phyloP scores from a whole-genome alignment of 2,329 filamentous ascomycete genomes.

The Hortaea sp. region DNA sequence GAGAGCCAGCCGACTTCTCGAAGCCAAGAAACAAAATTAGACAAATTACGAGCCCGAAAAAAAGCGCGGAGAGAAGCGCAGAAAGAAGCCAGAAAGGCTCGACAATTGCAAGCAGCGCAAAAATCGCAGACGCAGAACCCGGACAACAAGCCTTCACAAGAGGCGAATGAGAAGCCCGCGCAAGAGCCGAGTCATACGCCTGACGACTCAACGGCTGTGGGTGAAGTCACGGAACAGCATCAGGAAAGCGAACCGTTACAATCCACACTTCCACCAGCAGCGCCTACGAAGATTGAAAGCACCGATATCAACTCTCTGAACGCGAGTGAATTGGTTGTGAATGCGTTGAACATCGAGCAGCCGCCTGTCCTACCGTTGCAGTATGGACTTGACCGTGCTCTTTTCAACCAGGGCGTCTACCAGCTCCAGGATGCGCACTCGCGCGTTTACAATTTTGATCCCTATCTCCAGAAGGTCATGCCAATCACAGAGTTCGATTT shows the following conservation, averaged over 20 bases:
- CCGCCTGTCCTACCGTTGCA: conserved; percentile 52
- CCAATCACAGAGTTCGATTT: conserved; percentile 89
- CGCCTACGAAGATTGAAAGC: background rate
- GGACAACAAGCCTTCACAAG: no score
- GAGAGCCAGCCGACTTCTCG: no score
- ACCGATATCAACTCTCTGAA: conserved; percentile 3
- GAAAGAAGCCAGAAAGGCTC: background rate
- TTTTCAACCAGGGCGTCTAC: conserved; percentile 93
- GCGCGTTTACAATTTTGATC: conserved; percentile 91
- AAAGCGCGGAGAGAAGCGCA: background rate
- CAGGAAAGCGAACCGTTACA: background rate
- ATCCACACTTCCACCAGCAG: background rate
- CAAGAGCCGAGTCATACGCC: background rate
- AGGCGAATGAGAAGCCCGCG: background rate
- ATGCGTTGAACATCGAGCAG: conserved; percentile 34
- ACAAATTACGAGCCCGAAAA: no score
- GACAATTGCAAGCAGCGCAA: background rate
- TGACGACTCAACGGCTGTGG: background rate
- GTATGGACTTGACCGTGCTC: conserved; percentile 73
- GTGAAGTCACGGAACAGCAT: background rate
- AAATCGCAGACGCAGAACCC: background rate
- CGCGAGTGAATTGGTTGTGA: conserved; percentile 22
- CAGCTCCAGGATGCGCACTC: conserved; percentile 81
- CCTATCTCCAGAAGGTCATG: conserved; percentile 88
- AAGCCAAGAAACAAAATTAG: no score